Evolutionary conservation across 164 flowering plant species (phyloP).

Genomic region (Stephania japonica): DNA sequence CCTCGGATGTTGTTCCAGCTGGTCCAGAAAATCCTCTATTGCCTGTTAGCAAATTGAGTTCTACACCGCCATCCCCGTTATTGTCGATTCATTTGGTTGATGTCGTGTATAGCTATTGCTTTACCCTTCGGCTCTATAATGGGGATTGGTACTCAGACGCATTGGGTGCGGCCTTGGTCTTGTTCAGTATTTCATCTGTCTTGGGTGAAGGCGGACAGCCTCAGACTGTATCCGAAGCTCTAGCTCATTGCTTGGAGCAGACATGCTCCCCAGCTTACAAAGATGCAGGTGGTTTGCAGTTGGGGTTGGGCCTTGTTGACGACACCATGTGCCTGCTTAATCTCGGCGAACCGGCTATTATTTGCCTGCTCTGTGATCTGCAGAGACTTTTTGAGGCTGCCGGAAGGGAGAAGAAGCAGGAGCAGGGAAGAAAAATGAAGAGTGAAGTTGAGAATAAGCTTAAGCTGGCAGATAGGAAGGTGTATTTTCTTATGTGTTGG

Average conservation of each 20-base stretch:
- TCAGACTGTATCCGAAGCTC: constrained; percentile 50
- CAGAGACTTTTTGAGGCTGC: constrained; percentile 54
- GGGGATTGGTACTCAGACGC: constrained; percentile 88
- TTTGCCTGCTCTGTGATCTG: constrained; percentile 62
- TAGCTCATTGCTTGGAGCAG: constrained; percentile 63
- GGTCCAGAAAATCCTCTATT: constrained; percentile 73
- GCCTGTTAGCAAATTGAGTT: constrained; percentile 45
- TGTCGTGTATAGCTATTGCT: constrained; percentile 73
- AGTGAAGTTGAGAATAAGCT: constrained; percentile 46
- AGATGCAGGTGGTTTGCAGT: constrained; percentile 63
- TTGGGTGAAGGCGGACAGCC: constrained; percentile 63
- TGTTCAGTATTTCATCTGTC: constrained; percentile 62
- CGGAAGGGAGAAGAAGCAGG: constrained; percentile 43
- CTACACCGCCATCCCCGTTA: constrained; percentile 65
- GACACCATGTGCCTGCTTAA: constrained; percentile 45
- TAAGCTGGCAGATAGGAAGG: constrained; percentile 57
- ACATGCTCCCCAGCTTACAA: constrained; percentile 66
- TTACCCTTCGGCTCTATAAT: constrained; percentile 83
- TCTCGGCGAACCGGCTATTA: constrained; percentile 50
- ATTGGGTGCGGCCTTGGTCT: constrained; percentile 47
- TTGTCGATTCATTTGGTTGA: constrained; percentile 72
- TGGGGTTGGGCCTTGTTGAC: constrained; percentile 56
- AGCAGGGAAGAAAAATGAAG: constrained; percentile 32
- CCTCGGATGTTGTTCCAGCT: constrained; percentile 43
- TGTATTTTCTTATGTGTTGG: constrained; percentile 82